Base-by-base conservation (phyloP, 441 rosid species). In the Daphne laureola region DNA sequence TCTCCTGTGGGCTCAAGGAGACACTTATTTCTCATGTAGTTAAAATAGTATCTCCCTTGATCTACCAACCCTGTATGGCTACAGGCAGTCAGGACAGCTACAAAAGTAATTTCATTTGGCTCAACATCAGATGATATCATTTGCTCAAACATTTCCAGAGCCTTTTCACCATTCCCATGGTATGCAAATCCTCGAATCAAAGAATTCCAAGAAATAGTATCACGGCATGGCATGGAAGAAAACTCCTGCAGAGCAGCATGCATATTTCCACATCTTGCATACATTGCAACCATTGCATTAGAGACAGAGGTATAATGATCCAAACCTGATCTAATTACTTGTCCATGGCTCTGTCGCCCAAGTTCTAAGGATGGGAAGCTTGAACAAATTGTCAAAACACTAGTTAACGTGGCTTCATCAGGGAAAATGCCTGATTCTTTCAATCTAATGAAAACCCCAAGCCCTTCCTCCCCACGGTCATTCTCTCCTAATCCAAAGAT, bases 11-110 rank as follows among this genome's bases (percentile, higher is more conserved):
- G 74, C 64, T 57, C 64, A 51, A 75, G 47, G 17, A 40, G 52
- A 49, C 66, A 75, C 51, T 44, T 49, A 27, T 49, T 43, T 44
- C 49, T 75, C 80, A 71, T 71, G 49, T 61, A 75, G 57, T 66
- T 65, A 26, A 75, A 75, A 58, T 66, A 71, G 59, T 63, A 54
- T 60, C 57, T 71, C 15, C 76, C 80, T 46, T 66, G 51, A 9
- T 68, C 72, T 42, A 75, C 74, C 58, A 75, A 58, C 48, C 80
- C 80, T 18, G 80, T 65, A 63, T 74, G 72, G 62, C 79, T 67
- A 53, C 79, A 67, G 43, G 76, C 76, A 14, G 73, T 62, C 43
- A 75, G 55, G 54, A 71, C 67, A 14, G 73, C 76, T 0, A 75
- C 46, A 36, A 71, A 71, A 43, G 76, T 68, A 43, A 75, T 66